These are phyloP conservation scores for Suhomyces yuchorum DNA, from an alignment of 1,139 yeast genomes.

Conservation along the genomic window DNA sequence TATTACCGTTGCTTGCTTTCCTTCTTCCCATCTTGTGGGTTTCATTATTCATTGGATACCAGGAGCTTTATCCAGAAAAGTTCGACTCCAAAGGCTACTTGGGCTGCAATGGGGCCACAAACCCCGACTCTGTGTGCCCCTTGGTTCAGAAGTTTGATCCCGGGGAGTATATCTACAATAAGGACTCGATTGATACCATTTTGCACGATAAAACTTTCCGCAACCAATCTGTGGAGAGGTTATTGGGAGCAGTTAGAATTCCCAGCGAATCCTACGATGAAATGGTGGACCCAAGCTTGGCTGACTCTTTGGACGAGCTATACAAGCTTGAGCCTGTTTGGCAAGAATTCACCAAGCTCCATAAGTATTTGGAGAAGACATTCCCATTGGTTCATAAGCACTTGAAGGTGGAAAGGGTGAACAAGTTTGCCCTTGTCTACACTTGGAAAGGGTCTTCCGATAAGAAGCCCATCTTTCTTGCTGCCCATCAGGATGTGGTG, in stretches of 20 bases:
- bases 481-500: conserved; percentile 55
- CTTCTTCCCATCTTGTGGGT: background rate
- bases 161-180: conserved; percentile 22
- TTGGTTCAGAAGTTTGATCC: conserved; percentile 36
- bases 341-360: conserved; percentile 34
- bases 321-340: conserved; percentile 28
- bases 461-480: conserved; percentile 43
- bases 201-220: conserved; percentile 43
- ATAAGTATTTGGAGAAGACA: conserved; percentile 29
- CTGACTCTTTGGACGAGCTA: conserved; percentile 27
- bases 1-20: no score
- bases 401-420: conserved; percentile 33
- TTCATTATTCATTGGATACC: background rate
- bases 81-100: background rate
- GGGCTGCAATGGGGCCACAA: conserved; percentile 2
- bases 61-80: no score
- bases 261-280: conserved; percentile 66
- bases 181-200: conserved; percentile 28
- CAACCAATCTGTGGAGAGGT: conserved; percentile 40
- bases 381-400: conserved; percentile 37
- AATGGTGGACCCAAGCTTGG: conserved; percentile 30
- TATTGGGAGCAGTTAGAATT: conserved; percentile 58
- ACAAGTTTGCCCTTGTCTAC: conserved; percentile 36
- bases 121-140: conserved; percentile 37
- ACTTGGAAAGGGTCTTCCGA: conserved; percentile 38